Conservation (phyloP, 1,139 yeast genomes). For the Pichia cactophila region DNA sequence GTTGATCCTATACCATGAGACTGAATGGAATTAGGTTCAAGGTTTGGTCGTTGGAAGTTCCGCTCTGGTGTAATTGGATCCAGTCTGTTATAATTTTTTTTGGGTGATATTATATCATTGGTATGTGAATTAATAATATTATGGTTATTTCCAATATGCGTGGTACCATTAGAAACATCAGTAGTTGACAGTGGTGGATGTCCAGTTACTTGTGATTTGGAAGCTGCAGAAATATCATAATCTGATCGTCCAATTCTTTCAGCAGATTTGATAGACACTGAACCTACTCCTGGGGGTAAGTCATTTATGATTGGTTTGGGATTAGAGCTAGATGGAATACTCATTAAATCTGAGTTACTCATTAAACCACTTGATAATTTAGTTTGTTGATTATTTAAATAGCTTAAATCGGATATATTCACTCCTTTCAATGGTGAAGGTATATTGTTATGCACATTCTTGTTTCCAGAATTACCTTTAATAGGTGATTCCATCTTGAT, state of each 20-base stretch:
- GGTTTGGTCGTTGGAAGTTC: slow-evolving; percentile 8
- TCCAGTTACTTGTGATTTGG: not conserved
- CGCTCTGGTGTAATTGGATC: slow-evolving; percentile 14
- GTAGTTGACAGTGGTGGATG: not conserved
- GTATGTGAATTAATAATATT: not conserved
- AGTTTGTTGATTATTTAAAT: slow-evolving; percentile 5
- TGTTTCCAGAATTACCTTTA: slow-evolving; percentile 5
- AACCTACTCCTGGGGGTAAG: not conserved
- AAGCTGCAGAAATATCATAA: not conserved
- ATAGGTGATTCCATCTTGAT: not conserved
- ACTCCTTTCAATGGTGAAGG: slow-evolving; percentile 29
- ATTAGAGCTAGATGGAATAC: slow-evolving; percentile 1
- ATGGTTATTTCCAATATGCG: slow-evolving; percentile 1
- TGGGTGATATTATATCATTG: slow-evolving; percentile 8
- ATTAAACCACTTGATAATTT: slow-evolving; percentile 12
- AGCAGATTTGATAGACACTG: not conserved
- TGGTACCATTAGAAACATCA: not conserved
- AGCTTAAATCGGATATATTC: slow-evolving; percentile 17
- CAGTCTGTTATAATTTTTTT: slow-evolving; percentile 9
- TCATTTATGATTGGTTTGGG: not conserved
- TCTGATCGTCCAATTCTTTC: not conserved
- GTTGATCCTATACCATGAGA: slow-evolving; percentile 30
- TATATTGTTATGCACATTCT: slow-evolving; percentile 7
- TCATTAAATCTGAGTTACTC: slow-evolving; percentile 10
- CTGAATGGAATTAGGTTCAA: slow-evolving; percentile 28